Conservation (phyloP, 345 rosid species). For the Moricandia moricandioides region DNA sequence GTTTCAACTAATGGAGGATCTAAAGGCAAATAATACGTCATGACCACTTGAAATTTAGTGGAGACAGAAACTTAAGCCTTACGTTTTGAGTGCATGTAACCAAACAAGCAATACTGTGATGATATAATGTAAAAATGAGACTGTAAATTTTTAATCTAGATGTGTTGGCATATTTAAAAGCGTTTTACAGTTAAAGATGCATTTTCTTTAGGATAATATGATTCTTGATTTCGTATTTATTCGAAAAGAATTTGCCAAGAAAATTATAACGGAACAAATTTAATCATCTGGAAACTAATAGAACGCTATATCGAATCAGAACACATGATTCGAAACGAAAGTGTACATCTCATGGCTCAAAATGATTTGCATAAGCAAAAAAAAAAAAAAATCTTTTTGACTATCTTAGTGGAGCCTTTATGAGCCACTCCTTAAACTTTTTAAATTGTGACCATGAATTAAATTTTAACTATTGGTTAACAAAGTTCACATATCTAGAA, state of each 20-base stretch:
- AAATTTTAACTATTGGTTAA: conserved; percentile 23
- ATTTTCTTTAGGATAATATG: conserved; percentile 13
- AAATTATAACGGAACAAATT: not conserved
- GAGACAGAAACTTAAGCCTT: conserved; percentile 46
- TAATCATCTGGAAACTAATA: not conserved
- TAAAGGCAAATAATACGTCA: conserved; percentile 50
- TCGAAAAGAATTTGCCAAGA: not conserved
- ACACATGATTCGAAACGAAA: conserved; percentile 40
- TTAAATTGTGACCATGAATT: conserved; percentile 29
- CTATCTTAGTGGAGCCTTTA: conserved; percentile 55
- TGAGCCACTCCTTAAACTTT: conserved; percentile 32
- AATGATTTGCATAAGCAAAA: conserved; percentile 43
- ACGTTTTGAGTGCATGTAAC: conserved; percentile 38
- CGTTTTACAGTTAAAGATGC: conserved; percentile 21
- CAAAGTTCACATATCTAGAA: conserved; percentile 1
- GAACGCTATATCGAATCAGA: conserved; percentile 24
- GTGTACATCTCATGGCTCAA: conserved; percentile 61
- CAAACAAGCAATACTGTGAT: conserved; percentile 13
- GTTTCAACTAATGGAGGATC: conserved; percentile 53
- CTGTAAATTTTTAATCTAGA: not conserved
- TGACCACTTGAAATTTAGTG: conserved; percentile 47
- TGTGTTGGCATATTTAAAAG: conserved; percentile 18
- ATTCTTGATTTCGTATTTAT: conserved; percentile 6
- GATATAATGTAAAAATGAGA: conserved; percentile 11
- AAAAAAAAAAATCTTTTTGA: conserved; percentile 45